phyloP scores from a whole-genome alignment of 2,329 filamentous ascomycete genomes.

The Penicillium sp. region DNA sequence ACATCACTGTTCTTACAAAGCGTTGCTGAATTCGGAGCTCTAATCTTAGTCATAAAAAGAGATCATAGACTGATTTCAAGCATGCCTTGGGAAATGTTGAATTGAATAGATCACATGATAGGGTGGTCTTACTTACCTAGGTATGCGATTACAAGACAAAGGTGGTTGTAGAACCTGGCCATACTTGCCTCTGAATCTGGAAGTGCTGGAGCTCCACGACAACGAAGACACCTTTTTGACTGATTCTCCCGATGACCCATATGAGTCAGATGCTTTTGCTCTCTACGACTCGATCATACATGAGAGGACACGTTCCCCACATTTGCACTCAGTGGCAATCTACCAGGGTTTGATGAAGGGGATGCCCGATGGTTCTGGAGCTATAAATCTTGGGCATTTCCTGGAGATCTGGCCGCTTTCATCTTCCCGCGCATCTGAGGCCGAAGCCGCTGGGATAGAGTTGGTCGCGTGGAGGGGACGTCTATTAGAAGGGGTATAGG shows the following conservation, averaged over 20 bases:
- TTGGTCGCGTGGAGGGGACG: conserved; percentile 4
- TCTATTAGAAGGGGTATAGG: neutral
- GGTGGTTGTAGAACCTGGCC: no score
- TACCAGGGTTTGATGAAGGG: neutral
- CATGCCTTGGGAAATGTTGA: no score
- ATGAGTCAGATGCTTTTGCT: neutral
- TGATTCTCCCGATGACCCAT: neutral
- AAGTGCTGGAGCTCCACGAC: conserved; percentile 10
- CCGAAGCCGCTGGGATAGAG: conserved; percentile 1
- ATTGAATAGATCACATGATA: no score
- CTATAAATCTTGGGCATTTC: neutral
- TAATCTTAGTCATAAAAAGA: no score
- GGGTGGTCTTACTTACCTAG: no score
- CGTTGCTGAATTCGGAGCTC: no score
- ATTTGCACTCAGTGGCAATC: conserved; percentile 3
- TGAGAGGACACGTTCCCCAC: conserved; percentile 1
- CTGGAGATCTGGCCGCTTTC: neutral
- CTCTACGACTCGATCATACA: conserved; percentile 2
- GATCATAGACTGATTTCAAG: no score
- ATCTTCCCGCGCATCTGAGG: neutral
- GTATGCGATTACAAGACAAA: no score
- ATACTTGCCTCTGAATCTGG: conserved; percentile 4
- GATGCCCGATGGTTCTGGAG: neutral
- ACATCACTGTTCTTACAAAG: no score
- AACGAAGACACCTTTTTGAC: conserved; percentile 2